Percentiles rank a stretch among this genome's conserved stretches.
phyloP scores from a whole-genome alignment of 441 rosid genomes.

The Eutrema salsugineum region DNA sequence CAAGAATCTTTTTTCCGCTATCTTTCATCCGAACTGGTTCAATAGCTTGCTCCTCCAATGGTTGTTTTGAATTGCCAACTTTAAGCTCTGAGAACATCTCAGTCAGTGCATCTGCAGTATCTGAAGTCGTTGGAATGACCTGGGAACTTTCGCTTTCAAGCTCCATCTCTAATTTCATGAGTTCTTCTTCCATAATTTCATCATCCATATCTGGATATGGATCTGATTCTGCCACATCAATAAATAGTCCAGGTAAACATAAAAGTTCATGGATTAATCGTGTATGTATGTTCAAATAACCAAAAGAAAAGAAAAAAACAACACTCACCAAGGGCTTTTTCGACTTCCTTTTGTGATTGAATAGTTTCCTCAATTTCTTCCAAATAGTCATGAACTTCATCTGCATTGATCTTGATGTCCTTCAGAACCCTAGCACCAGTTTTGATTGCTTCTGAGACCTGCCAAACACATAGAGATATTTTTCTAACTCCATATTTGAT shows the following conservation, averaged over 20 bases:
- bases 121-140: constrained; percentile 25
- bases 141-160: constrained; percentile 39
- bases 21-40: constrained; percentile 31
- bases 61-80: constrained; percentile 36
- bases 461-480: constrained; percentile 17
- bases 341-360: constrained; percentile 67
- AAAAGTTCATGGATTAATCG: not conserved
- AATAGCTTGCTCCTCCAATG: constrained; percentile 11
- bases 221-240: constrained; percentile 45
- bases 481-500: not conserved
- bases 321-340: constrained; percentile 57
- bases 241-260: constrained; percentile 1
- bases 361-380: constrained; percentile 69
- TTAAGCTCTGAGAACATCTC: constrained; percentile 55
- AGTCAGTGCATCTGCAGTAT: constrained; percentile 38
- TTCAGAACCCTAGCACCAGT: constrained; percentile 75
- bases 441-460: constrained; percentile 81
- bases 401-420: constrained; percentile 57
- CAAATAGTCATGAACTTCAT: constrained; percentile 66
- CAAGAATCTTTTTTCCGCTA: constrained; percentile 33
- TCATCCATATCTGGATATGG: constrained; percentile 54
- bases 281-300: not conserved
- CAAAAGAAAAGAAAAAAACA: not conserved
- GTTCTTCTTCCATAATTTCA: constrained; percentile 68
- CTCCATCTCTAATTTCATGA: constrained; percentile 58